Conservation (phyloP, 495 filamentous ascomycete genomes). For the Aspergillus heteromorphus region DNA sequence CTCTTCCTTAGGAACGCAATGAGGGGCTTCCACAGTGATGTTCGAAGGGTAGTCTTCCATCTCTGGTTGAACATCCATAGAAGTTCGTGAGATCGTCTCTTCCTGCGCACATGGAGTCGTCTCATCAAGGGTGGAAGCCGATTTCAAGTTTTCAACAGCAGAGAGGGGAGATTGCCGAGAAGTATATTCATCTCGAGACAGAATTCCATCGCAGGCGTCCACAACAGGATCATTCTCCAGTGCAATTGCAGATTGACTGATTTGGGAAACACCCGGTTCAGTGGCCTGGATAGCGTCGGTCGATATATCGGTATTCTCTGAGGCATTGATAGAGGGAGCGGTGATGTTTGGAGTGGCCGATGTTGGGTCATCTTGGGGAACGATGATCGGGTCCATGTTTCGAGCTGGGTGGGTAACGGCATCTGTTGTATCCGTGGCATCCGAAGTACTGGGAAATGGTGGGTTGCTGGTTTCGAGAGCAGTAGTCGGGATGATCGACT, state of each 20-base stretch:
- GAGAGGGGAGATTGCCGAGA: background rate
- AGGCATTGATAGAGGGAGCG: background rate
- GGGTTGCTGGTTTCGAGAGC: background rate
- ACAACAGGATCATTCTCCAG: too few relatives aligned
- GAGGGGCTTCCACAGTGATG: background rate
- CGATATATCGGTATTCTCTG: background rate
- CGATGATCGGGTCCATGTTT: background rate
- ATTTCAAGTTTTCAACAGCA: background rate
- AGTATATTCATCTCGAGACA: background rate
- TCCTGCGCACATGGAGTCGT: background rate
- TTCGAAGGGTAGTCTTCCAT: background rate
- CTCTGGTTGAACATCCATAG: background rate
- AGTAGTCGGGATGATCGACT: background rate
- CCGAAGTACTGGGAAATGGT: background rate
- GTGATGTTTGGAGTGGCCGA: too few relatives aligned
- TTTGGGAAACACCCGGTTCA: background rate
- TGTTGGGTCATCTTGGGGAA: background rate
- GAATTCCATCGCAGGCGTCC: too few relatives aligned
- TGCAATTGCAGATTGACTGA: background rate
- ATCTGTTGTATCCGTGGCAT: background rate
- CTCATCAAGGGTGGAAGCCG: background rate
- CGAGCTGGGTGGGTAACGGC: background rate
- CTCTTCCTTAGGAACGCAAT: background rate
- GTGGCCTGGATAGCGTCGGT: background rate
- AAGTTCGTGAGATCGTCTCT: background rate